Evolutionary conservation across 2,329 filamentous ascomycete species (phyloP).

Genomic region (Fusarium armeniacum): DNA sequence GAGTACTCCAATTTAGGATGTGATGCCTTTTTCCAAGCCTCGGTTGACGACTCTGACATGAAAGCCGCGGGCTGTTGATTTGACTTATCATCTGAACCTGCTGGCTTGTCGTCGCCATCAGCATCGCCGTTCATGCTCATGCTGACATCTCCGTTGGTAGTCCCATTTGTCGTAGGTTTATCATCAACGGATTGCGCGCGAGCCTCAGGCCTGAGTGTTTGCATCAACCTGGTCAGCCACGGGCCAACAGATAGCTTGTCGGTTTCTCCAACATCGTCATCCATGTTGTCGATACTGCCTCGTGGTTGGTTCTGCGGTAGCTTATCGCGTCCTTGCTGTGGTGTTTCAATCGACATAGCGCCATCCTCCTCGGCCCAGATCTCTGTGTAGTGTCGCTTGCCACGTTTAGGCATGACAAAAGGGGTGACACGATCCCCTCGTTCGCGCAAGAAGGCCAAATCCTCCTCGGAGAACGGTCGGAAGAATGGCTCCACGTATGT

Average conservation of each 20-base stretch:
- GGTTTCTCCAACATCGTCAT: slow-evolving; percentile 87
- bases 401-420: slow-evolving; percentile 88
- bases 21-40: slow-evolving; percentile 82
- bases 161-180: slow-evolving; percentile 66
- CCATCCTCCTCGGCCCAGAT: slow-evolving; percentile 96
- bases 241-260: slow-evolving; percentile 92
- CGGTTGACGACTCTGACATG: slow-evolving; percentile 82
- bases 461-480: slow-evolving; percentile 89
- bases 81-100: slow-evolving; percentile 55
- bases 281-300: slow-evolving; percentile 87
- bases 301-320: slow-evolving; percentile 85
- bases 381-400: slow-evolving; percentile 87
- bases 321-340: slow-evolving; percentile 72
- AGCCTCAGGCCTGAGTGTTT: slow-evolving; percentile 83
- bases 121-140: slow-evolving; percentile 67
- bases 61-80: slow-evolving; percentile 77
- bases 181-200: slow-evolving; percentile 70
- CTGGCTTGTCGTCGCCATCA: slow-evolving; percentile 55
- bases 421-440: slow-evolving; percentile 86
- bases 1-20: slow-evolving; percentile 85
- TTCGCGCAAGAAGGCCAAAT: slow-evolving; percentile 92
- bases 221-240: slow-evolving; percentile 83
- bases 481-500: slow-evolving; percentile 94
- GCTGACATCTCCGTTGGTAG: slow-evolving; percentile 67
- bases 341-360: slow-evolving; percentile 78